Base-by-base conservation (phyloP, 352 stramenopile species). In the Aphanomyces euteiches region DNA sequence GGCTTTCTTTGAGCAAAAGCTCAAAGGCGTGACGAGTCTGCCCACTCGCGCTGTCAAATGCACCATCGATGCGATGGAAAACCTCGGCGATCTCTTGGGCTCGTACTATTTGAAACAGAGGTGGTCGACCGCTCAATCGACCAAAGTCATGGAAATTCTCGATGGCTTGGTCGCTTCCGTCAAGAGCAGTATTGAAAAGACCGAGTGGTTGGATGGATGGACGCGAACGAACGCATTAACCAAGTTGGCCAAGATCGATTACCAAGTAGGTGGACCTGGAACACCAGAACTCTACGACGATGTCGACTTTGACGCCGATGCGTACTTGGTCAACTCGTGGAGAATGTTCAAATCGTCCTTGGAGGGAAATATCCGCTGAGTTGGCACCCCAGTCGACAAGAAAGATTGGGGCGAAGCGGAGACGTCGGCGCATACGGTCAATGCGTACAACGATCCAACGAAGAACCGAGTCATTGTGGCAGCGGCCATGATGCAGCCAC, bases 401-500 rank as follows among this genome's bases (percentile, higher is more conserved):
- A 83, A 72, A 45, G 77, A 75, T 56, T 87, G 78, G 80, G 67
- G 85, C 34, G 70, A 90, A 59, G 59, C 73, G 13, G 64, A 78
- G 48, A 80, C 78, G 47, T 93, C 85, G 84, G 93, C 89, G 34
- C 85, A 90, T 4, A 90, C 93, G 50, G 88, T 98, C 19, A 98
- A 98, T 79, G 92, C 88, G 3, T 90, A 87, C 69, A 85, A 91
- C 63, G 74, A 82, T 3, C 80, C 78, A 1, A 87, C 74, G 39
- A 75, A 74, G 3, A 90, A 90, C 73, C 93, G 96, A 69, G 97
- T 98, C 76, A 89, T 96, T 4, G 98, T 98, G 74, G 92, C 93
- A 3, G 86, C 93, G 10, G 93, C 90, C 37, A 98, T 98, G 67
- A 64, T 98, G 17, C 93, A 98, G 74, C 86, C 88, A 47, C 86